phyloP scores from a whole-genome alignment of 2,329 filamentous ascomycete genomes.

The Niveomyces coronatus region DNA sequence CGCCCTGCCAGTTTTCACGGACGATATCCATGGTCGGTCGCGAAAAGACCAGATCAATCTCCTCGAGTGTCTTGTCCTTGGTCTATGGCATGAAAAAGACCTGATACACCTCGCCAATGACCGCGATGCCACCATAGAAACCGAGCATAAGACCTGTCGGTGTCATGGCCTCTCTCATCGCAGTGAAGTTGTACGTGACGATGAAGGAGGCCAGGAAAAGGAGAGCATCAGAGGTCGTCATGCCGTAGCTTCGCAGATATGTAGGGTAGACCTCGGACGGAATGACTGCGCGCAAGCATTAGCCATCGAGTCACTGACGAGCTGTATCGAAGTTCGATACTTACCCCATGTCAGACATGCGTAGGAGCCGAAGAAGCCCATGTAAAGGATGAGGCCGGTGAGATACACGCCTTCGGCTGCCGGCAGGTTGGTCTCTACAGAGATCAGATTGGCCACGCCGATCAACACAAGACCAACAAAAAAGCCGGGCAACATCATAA shows the following conservation, averaged over 20 bases:
- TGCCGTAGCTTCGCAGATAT: conserved; percentile 62
- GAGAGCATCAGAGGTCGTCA: conserved; percentile 58
- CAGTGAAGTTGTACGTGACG: conserved; percentile 65
- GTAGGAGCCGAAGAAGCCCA: conserved; percentile 58
- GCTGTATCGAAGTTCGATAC: no score
- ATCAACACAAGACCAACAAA: conserved; percentile 59
- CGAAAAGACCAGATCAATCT: conserved; percentile 59
- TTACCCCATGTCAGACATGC: conserved; percentile 51
- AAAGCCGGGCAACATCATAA: conserved; percentile 60
- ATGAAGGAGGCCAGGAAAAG: conserved; percentile 63
- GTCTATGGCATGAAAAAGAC: conserved; percentile 68
- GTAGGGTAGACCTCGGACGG: conserved; percentile 64
- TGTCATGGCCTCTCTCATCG: conserved; percentile 59
- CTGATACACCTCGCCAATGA: conserved; percentile 62
- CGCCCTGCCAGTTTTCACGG: conserved; percentile 39
- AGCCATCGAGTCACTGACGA: no score
- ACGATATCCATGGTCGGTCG: conserved; percentile 54
- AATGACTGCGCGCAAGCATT: conserved; percentile 32
- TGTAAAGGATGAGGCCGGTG: conserved; percentile 57
- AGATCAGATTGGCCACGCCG: conserved; percentile 51
- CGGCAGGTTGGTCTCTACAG: conserved; percentile 31
- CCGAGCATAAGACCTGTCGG: conserved; percentile 55
- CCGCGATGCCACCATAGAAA: conserved; percentile 65
- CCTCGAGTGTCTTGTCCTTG: conserved; percentile 57
- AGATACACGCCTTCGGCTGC: conserved; percentile 52